Conservation (phyloP, 805 yeast species). For the Schizosaccharomyces japonicus region DNA sequence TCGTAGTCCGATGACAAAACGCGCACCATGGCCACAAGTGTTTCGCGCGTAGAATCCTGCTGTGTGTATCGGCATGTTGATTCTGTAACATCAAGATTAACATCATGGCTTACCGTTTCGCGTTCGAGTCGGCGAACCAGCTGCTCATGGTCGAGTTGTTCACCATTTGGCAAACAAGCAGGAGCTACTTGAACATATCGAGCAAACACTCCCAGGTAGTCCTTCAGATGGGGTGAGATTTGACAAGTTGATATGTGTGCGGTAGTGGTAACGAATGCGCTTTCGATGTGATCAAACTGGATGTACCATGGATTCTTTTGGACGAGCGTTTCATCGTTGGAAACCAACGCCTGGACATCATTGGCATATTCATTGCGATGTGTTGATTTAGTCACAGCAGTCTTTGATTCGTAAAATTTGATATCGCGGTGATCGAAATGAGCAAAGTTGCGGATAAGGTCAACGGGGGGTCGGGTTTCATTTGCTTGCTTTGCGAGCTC, state of each 20-base stretch:
- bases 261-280: slow-evolving; percentile 53
- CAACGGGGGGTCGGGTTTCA: slow-evolving; percentile 54
- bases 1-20: slow-evolving; percentile 38
- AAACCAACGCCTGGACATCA: slow-evolving; percentile 11
- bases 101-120: slow-evolving; percentile 35
- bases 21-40: slow-evolving; percentile 35
- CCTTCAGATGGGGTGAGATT: slow-evolving; percentile 30
- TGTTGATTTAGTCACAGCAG: slow-evolving; percentile 36
- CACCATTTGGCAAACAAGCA: slow-evolving; percentile 36
- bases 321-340: slow-evolving; percentile 18
- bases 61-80: not conserved
- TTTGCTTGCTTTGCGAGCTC: slow-evolving; percentile 42
- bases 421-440: slow-evolving; percentile 57
- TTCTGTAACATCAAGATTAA: slow-evolving; percentile 34
- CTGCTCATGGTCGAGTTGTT: slow-evolving; percentile 38
- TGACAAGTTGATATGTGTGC: slow-evolving; percentile 33
- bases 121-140: slow-evolving; percentile 52
- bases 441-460: slow-evolving; percentile 34
- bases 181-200: slow-evolving; percentile 54
- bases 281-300: slow-evolving; percentile 56
- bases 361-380: slow-evolving; percentile 8
- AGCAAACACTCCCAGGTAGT: slow-evolving; percentile 37
- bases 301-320: slow-evolving; percentile 48
- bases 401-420: slow-evolving; percentile 40
- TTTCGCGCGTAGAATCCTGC: slow-evolving; percentile 31